Percentiles rank a stretch among this genome's conserved stretches.
These are phyloP conservation scores for Tephrocybe sp. DNA, from an alignment of 768 basidiomycete genomes.

Conservation along the genomic window DNA sequence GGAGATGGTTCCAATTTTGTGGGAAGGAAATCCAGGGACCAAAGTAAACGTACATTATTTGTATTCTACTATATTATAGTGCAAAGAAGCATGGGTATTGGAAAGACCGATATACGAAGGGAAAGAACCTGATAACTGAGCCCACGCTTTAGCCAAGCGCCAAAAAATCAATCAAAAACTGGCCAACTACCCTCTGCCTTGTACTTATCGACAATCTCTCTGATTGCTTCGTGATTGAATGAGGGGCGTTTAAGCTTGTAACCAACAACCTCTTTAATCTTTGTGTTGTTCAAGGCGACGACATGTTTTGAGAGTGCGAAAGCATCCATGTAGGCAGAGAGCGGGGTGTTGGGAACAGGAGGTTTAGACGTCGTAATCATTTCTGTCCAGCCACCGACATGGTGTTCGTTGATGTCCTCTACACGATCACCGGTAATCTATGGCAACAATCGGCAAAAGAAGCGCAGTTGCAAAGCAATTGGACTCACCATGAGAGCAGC, in stretches of 20 bases:
- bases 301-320: conserved; percentile 68
- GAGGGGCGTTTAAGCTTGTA: conserved; percentile 63
- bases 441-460: not conserved
- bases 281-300: conserved; percentile 65
- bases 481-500: conserved; percentile 61
- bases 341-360: conserved; percentile 65
- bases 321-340: conserved; percentile 79
- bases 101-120: conserved; percentile 10
- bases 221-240: conserved; percentile 58
- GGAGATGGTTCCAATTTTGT: no score
- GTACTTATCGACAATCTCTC: conserved; percentile 78
- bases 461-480: not conserved
- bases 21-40: no score
- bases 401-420: conserved; percentile 83
- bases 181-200: conserved; percentile 68
- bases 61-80: conserved; percentile 5
- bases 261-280: conserved; percentile 71
- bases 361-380: conserved; percentile 74
- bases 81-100: not conserved
- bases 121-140: conserved; percentile 8
- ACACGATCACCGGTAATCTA: conserved; percentile 70
- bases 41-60: not conserved
- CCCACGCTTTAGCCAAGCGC: not conserved
- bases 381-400: conserved; percentile 79
- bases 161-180: conserved; percentile 25